Conservation (phyloP, 306 rosid genomes). For the Casuarina glauca region DNA sequence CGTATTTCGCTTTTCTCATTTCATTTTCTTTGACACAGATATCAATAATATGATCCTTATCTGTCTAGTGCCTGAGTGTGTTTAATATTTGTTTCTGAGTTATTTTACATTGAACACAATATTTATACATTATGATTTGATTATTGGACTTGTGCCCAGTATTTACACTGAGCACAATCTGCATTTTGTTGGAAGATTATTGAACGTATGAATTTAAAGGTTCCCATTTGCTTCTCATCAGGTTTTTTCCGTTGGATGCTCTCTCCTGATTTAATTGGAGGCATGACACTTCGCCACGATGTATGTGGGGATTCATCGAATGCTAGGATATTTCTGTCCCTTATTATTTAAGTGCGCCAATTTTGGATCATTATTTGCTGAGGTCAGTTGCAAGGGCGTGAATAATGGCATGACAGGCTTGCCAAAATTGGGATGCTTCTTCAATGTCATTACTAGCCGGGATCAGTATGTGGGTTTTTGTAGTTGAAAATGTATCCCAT, state of each 20-base stretch:
- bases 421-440: not conserved
- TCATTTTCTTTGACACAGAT: not conserved
- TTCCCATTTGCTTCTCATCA: slow-evolving; percentile 93
- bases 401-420: not conserved
- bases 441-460: too few species aligned
- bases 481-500: too few species aligned
- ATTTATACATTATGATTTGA: not conserved
- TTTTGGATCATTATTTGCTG: not conserved
- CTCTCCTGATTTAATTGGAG: slow-evolving; percentile 1
- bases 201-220: slow-evolving; percentile 91
- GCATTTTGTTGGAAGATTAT: slow-evolving; percentile 92
- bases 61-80: not conserved
- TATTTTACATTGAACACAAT: not conserved
- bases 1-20: not conserved
- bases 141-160: not conserved
- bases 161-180: slow-evolving; percentile 19
- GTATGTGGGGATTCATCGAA: not conserved
- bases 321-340: not conserved
- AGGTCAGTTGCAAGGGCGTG: not conserved
- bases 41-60: not conserved
- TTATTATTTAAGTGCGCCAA: not conserved
- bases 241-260: slow-evolving; percentile 42
- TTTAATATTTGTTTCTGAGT: not conserved
- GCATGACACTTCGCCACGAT: not conserved
- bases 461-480: too few species aligned